Evolutionary conservation across 306 rosid genomes (phyloP).

Genomic region (Cucumis melo): DNA sequence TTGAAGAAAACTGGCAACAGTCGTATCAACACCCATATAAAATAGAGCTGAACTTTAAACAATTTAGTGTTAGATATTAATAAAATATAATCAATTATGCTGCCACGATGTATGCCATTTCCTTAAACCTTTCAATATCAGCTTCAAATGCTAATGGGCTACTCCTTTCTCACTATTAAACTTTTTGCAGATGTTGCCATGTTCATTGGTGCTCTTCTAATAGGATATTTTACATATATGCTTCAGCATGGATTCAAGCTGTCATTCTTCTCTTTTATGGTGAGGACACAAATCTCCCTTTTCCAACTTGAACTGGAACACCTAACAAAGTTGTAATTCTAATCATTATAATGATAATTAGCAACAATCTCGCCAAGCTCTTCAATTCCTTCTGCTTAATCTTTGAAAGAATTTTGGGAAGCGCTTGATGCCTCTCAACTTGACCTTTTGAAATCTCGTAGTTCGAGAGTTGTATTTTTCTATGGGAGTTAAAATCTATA

Average conservation of each 20-base stretch:
- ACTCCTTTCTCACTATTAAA: neutral
- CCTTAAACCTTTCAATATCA: neutral
- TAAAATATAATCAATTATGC: neutral
- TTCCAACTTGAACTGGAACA: slow-evolving; percentile 1
- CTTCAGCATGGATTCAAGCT: slow-evolving; percentile 83
- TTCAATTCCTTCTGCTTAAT: neutral
- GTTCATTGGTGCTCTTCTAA: slow-evolving; percentile 69
- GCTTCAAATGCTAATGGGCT: neutral
- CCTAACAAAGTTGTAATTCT: neutral
- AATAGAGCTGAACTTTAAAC: neutral
- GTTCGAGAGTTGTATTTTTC: neutral
- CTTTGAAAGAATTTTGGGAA: neutral
- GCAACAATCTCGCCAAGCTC: neutral
- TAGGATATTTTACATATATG: slow-evolving; percentile 81
- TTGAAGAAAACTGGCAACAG: neutral
- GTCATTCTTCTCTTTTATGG: slow-evolving; percentile 41
- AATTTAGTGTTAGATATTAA: neutral
- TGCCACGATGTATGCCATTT: neutral
- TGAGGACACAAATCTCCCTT: slow-evolving; percentile 10
- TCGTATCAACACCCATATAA: neutral
- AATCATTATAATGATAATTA: neutral
- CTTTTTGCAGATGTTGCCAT: slow-evolving; percentile 72
- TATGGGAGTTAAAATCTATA: neutral
- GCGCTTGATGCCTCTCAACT: neutral
- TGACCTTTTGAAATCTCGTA: neutral